Evolutionary conservation across 2,329 filamentous ascomycete genomes (phyloP).

Genomic region (Trichoderma harzianum): DNA sequence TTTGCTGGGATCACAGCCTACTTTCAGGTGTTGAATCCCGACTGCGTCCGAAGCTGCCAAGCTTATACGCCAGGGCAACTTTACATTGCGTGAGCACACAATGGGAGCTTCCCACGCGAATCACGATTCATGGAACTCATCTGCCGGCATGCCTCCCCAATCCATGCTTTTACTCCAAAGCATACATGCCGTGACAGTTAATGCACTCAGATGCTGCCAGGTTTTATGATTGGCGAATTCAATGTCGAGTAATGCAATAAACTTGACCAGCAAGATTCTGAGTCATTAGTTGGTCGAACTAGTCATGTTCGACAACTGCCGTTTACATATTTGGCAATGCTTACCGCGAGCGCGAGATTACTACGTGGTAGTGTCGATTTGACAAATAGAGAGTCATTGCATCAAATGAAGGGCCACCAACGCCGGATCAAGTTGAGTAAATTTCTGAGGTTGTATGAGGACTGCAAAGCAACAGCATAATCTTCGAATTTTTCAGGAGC

Average conservation of each 20-base stretch:
- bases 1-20: not conserved
- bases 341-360: not conserved
- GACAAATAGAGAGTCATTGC: not conserved
- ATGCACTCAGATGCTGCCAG: not conserved
- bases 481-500: not conserved
- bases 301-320: not conserved
- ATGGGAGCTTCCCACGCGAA: not conserved
- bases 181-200: not conserved
- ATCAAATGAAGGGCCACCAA: not conserved
- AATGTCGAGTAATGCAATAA: slow-evolving; percentile 1
- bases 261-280: not conserved
- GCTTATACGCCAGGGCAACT: not conserved
- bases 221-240: not conserved
- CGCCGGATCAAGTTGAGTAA: not conserved
- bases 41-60: not conserved
- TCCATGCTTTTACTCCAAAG: not conserved
- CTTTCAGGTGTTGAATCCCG: not conserved
- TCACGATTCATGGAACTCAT: not conserved
- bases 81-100: not conserved
- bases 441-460: not conserved
- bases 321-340: not conserved
- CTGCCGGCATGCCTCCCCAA: slow-evolving; percentile 6
- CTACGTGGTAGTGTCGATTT: not conserved
- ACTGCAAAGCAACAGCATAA: not conserved
- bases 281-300: not conserved